Conservation (phyloP, 73 alveolate genomes). For the Uronychia binucleata region DNA sequence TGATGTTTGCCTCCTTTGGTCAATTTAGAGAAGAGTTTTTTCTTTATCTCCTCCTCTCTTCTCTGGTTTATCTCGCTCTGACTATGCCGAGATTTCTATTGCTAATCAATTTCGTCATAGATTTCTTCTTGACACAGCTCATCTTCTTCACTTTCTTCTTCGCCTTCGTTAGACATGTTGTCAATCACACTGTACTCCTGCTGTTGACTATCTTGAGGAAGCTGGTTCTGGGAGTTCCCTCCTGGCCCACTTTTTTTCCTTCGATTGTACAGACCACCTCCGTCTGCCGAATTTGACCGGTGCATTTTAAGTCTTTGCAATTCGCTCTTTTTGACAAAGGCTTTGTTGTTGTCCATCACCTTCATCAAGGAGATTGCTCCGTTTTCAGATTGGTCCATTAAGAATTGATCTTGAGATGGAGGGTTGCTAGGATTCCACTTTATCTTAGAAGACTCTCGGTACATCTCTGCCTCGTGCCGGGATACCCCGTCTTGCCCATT, state of each 20-base stretch:
- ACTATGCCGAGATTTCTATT: no score
- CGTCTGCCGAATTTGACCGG: slow-evolving; percentile 4
- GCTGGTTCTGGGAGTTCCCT: neutral
- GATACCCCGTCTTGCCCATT: neutral
- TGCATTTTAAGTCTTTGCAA: neutral
- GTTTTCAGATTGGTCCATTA: neutral
- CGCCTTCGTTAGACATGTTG: neutral
- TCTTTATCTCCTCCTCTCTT: no score
- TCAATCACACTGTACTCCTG: neutral
- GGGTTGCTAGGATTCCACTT: neutral
- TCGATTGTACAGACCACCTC: neutral
- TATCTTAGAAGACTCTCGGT: neutral
- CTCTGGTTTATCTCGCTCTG: no score
- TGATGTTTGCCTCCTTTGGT: no score
- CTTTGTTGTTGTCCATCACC: neutral
- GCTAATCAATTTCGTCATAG: neutral
- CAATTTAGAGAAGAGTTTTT: no score
- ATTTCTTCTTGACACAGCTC: neutral
- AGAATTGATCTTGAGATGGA: neutral
- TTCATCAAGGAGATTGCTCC: neutral
- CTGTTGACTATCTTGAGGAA: neutral
- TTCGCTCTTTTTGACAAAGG: neutral
- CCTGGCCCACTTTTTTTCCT: neutral
- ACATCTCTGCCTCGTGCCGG: neutral
- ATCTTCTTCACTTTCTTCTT: neutral